A percentile compares a stretch with the other conserved stretches of the same genome.
phyloP scores from a whole-genome alignment of 257 asterid genomes.

The Avicennia marina region DNA sequence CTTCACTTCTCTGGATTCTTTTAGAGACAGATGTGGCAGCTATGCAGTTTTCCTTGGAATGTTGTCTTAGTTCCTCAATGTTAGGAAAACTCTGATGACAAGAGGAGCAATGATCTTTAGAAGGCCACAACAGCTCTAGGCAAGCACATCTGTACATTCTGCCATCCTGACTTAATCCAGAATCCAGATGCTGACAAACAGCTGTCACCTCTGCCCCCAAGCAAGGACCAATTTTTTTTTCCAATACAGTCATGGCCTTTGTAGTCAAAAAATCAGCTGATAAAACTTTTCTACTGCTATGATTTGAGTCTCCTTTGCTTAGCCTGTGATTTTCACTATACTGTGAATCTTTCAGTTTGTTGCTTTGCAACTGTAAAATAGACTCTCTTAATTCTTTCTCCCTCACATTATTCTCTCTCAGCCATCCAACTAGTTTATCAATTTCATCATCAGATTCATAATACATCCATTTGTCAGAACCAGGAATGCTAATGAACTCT shows the following conservation, averaged over 20 bases:
- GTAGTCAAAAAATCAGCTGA: constrained; percentile 43
- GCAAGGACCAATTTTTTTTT: constrained; percentile 45
- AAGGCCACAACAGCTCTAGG: constrained; percentile 71
- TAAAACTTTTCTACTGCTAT: constrained; percentile 15
- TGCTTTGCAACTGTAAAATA: constrained; percentile 50
- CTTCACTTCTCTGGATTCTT: constrained; percentile 38
- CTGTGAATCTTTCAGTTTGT: constrained; percentile 34
- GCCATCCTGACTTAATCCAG: constrained; percentile 28
- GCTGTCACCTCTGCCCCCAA: constrained; percentile 27
- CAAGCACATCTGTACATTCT: constrained; percentile 69
- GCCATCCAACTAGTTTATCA: constrained; percentile 69
- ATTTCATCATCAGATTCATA: constrained; percentile 62
- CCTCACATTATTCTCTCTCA: constrained; percentile 53
- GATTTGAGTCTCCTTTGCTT: constrained; percentile 21
- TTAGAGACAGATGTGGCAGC: constrained; percentile 27
- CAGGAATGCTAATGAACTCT: constrained; percentile 40
- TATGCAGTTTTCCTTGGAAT: constrained; percentile 51
- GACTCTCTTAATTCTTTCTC: constrained; percentile 80
- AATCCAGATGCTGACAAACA: constrained; percentile 25
- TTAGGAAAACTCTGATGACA: constrained; percentile 69
- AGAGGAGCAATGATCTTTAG: constrained; percentile 60
- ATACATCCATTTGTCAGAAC: constrained; percentile 60
- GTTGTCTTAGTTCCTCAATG: constrained; percentile 47
- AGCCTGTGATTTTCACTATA: constrained; percentile 36
- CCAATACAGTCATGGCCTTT: constrained; percentile 56